A percentile compares a stretch with the other conserved stretches of the same genome.
Conservation (phyloP, 169 alveolate species). For the Amoebophrya sp. region DNA sequence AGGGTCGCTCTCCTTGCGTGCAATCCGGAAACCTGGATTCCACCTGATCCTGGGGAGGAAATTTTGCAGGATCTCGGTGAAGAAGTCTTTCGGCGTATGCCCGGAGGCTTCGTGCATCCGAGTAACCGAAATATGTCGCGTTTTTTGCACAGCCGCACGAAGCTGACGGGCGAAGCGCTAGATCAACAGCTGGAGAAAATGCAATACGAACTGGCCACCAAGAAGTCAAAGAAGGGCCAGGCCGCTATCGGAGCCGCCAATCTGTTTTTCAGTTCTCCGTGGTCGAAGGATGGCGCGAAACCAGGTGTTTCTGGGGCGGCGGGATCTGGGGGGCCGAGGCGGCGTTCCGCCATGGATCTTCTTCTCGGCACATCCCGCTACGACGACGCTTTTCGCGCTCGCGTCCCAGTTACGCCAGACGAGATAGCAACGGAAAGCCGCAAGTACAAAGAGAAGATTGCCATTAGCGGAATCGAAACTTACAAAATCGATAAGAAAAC, state of each 20-base stretch:
- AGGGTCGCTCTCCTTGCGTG: not conserved
- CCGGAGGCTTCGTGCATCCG: not conserved
- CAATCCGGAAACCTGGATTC: not conserved
- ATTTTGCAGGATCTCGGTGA: not conserved
- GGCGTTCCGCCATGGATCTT: not conserved
- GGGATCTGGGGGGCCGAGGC: no score
- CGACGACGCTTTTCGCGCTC: not conserved
- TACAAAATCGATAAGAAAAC: not conserved
- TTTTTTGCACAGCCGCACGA: not conserved
- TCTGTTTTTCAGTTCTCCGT: no score
- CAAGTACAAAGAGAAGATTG: not conserved
- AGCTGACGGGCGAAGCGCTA: not conserved
- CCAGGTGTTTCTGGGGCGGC: no score
- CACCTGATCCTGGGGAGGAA: constrained; percentile 3
- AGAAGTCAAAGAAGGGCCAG: not conserved
- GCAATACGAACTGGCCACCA: not conserved
- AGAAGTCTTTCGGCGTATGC: not conserved
- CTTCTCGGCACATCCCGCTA: not conserved
- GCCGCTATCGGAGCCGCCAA: no score
- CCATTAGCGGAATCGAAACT: not conserved
- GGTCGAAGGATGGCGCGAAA: no score
- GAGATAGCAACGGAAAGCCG: not conserved
- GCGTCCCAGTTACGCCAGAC: not conserved
- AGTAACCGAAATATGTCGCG: not conserved
- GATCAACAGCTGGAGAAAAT: not conserved